Base-by-base conservation (phyloP, 108 stramenopile species). In the Craspedostauros australis region DNA sequence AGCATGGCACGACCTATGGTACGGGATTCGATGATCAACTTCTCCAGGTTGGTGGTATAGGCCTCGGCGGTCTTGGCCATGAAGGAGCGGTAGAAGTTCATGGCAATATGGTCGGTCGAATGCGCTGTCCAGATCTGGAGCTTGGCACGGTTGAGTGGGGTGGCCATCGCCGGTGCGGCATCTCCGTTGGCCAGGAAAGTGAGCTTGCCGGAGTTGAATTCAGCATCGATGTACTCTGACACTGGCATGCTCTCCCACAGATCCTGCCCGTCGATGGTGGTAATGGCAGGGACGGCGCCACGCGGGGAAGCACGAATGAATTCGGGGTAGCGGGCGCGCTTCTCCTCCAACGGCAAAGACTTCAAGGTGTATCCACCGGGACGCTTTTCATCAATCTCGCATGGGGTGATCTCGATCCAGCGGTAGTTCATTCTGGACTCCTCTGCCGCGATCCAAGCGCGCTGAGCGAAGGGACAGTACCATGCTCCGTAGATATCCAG, bases 391-490 rank as follows among this genome's bases (percentile, higher is more conserved):
- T 57, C 55, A 27, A 53, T 42, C 5, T 65, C 22, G 30, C 57
- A 51, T 3, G 51, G 51, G 25, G 56, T 28, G 11, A 56, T 39
- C 31, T 48, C 51, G 4, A 22, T 5, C 23, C 19, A 50, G 6
- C 38, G 30, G 22, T 53, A 56, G 46, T 47, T 28, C 12, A 57
- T 53, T n/a, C 46, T 54, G 24, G 29, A 47, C 57, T 70, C 68
- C 24, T 57, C 45, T 4, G 47, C 25, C 15, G 68, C 68, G 38
- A 70, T 70, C 70, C 70, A 72, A 16, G 64, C 70, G 4, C 70
- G 63, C 46, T 72, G 70, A 9, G 70, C 70, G 53, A 57, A 72
- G 9, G 70, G 70, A 36, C 70, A 72, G 44, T 58, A 65, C 64
- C 64, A 65, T 4, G 23, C 6, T 23, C 43, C 44, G 33, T 46